These are phyloP conservation scores for Helianthus tuberosus DNA, from an alignment of 129 eudicot species.

Conservation along the genomic window DNA sequence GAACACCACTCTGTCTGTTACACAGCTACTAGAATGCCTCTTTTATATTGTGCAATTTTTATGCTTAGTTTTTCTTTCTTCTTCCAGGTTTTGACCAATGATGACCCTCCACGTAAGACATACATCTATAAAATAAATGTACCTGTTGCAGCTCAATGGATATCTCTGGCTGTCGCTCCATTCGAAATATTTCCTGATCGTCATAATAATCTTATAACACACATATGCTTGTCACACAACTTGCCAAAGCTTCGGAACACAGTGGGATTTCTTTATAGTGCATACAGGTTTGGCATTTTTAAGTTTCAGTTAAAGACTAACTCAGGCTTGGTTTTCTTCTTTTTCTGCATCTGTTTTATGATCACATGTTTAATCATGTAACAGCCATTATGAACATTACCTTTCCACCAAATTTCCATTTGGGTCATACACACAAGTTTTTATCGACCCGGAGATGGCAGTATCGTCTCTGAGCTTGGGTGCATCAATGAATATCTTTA, in stretches of 20 bases:
- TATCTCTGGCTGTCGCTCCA: constrained; percentile 89
- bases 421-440: constrained; percentile 96
- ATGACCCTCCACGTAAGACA: constrained; percentile 80
- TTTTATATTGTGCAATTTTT: constrained; percentile 20
- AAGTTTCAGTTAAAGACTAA: not conserved
- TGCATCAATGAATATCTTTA: constrained; percentile 85
- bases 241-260: constrained; percentile 69
- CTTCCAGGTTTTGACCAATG: constrained; percentile 82
- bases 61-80: constrained; percentile 18
- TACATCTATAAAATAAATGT: constrained; percentile 67
- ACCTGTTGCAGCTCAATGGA: constrained; percentile 93
- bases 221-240: constrained; percentile 75
- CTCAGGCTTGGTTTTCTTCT: not conserved
- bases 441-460: constrained; percentile 87
- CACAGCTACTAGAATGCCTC: constrained; percentile 5
- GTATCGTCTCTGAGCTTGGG: constrained; percentile 75
- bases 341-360: constrained; percentile 5
- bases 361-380: constrained; percentile 27
- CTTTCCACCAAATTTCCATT: constrained; percentile 83
- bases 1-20: constrained; percentile 7
- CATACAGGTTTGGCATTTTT: constrained; percentile 63
- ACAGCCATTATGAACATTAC: constrained; percentile 91
- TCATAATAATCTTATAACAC: constrained; percentile 57
- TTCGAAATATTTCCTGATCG: constrained; percentile 84
- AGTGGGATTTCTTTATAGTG: constrained; percentile 76